These are phyloP conservation scores for Pythium chondricola DNA, from an alignment of 352 stramenopile species.

Conservation along the genomic window DNA sequence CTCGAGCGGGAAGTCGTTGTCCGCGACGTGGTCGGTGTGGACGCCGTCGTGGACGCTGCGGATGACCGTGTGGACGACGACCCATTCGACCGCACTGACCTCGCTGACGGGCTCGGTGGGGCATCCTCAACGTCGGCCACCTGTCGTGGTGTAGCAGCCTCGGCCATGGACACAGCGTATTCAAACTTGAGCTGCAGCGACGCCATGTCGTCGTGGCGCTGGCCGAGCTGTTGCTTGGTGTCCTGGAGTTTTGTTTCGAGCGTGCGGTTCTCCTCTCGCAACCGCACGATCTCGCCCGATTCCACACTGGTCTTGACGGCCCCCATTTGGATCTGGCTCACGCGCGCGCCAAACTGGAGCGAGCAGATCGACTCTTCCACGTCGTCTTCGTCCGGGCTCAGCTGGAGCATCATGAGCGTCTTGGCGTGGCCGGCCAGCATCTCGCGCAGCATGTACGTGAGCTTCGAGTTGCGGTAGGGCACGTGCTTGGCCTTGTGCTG, in stretches of 20 bases:
- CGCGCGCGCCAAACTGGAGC: constrained; percentile 85
- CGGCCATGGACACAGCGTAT: constrained; percentile 2
- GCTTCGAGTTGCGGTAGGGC: constrained; percentile 93
- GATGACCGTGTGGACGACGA: background rate
- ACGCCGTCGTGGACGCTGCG: no score
- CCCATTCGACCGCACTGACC: background rate
- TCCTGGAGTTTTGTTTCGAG: constrained; percentile 35
- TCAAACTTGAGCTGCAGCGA: constrained; percentile 28
- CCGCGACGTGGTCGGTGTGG: background rate
- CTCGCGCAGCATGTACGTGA: constrained; percentile 92
- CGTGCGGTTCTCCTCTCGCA: constrained; percentile 60
- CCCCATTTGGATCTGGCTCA: constrained; percentile 87
- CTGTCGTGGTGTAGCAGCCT: background rate
- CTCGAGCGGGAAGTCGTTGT: background rate
- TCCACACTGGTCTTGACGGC: constrained; percentile 75
- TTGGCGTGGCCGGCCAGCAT: constrained; percentile 89
- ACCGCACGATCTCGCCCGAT: constrained; percentile 60
- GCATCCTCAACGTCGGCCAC: background rate
- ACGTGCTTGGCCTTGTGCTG: constrained; percentile 91
- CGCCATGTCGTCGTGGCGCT: constrained; percentile 27
- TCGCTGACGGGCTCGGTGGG: no score
- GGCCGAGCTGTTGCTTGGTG: constrained; percentile 42
- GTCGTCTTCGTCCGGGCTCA: constrained; percentile 77
- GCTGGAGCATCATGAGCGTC: constrained; percentile 90
- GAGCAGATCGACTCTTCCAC: constrained; percentile 87